A percentile compares a stretch with the other conserved stretches of the same genome.
Evolutionary conservation across 208 protist genomes (phyloP).

Genomic region (Strigomonas galati): DNA sequence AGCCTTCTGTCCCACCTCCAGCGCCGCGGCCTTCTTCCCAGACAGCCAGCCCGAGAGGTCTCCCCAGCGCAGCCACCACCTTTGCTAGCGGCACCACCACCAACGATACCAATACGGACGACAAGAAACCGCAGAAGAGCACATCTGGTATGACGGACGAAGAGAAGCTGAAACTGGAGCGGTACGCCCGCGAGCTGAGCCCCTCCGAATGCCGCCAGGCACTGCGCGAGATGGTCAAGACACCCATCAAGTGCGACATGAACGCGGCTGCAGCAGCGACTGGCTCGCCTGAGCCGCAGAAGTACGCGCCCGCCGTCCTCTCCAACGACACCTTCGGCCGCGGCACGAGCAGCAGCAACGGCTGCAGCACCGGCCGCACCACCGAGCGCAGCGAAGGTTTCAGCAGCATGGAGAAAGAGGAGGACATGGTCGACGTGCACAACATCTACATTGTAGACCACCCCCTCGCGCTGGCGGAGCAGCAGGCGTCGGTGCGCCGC

Average conservation of each 20-base stretch:
- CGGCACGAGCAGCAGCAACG: constrained; percentile 12
- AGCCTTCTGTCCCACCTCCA: no score
- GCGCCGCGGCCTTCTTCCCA: neutral
- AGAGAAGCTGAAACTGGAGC: neutral
- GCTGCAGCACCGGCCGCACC: constrained; percentile 1
- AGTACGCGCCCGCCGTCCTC: neutral
- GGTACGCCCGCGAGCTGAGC: neutral
- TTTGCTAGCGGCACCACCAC: neutral
- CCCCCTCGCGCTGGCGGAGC: neutral
- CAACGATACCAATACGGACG: no score
- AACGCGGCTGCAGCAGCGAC: constrained; percentile 2
- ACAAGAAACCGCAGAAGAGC: neutral
- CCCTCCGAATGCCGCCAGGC: neutral
- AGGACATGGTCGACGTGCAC: neutral
- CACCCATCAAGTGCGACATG: neutral
- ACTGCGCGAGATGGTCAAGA: no score
- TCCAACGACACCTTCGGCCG: neutral
- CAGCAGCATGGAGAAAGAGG: neutral
- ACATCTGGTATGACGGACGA: neutral
- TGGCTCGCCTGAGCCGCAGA: constrained; percentile 6
- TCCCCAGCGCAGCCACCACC: neutral
- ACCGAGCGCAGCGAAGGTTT: neutral
- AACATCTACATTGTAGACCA: neutral
- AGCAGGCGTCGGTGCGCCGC: neutral
- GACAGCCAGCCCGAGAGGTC: neutral